phyloP scores from a whole-genome alignment of 2,329 filamentous ascomycete genomes.

The Fusarium piperis region DNA sequence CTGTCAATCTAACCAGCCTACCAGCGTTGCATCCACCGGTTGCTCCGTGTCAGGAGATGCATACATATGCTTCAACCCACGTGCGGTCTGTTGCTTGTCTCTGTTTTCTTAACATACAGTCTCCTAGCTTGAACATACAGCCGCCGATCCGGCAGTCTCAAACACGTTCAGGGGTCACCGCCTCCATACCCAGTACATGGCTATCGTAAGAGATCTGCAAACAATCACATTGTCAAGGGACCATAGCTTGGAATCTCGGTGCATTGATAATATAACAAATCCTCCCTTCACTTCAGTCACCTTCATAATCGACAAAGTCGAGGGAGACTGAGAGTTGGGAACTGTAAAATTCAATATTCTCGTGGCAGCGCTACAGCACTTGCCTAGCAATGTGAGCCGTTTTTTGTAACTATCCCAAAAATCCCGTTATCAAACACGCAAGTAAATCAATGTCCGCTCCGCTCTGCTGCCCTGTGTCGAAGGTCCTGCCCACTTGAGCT shows the following conservation, averaged over 20 bases:
- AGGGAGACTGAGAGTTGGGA: conserved; percentile 6
- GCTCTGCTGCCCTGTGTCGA: conserved; percentile 30
- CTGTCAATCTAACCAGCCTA: background rate
- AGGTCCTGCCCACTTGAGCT: conserved; percentile 45
- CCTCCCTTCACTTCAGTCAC: background rate
- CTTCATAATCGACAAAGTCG: background rate
- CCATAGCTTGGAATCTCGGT: background rate
- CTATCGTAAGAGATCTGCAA: background rate
- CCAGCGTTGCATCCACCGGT: background rate
- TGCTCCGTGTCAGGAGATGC: background rate
- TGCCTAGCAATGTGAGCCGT: conserved; percentile 35
- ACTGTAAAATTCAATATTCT: conserved; percentile 34
- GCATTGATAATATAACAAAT: background rate
- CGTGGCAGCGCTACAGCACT: conserved; percentile 38
- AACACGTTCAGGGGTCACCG: background rate
- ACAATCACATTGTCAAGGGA: background rate
- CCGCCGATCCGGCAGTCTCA: background rate
- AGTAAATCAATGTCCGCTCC: conserved; percentile 34
- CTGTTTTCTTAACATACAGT: background rate
- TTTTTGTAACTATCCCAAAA: conserved; percentile 42
- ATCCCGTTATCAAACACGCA: conserved; percentile 36
- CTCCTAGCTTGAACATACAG: background rate
- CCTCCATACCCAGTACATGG: background rate
- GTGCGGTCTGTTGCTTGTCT: background rate
- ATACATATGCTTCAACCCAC: background rate